Base-by-base conservation (phyloP, 2,329 filamentous ascomycete species). In the Hypoxylon sp. region DNA sequence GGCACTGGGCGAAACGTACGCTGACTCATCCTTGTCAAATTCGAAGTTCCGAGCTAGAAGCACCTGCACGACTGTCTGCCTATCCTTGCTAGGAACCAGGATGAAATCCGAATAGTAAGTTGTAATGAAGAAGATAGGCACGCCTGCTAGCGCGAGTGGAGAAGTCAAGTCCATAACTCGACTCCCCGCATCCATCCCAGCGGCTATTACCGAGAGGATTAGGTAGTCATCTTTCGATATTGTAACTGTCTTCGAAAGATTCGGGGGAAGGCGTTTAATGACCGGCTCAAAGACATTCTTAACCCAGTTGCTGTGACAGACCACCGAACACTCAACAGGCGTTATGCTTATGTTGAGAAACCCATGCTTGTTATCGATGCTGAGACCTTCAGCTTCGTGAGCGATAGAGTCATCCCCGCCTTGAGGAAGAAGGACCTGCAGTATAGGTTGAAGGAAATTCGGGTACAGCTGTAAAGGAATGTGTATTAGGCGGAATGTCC, bases 51-150 rank as follows among this genome's bases (percentile, higher is more conserved):
- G 89, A 17, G 90, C 88, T 66, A 95, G 86, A 4, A 98, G 85
- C 0, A 94, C 92, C 64, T 90, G 85, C 35, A 94, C 89, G 52
- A 98, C 94, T 42, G 90, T 91, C 26, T 87, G 83, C 55, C 91
- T 90, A 75, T 92, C 90, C 77, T 90, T 92, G 59, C 86, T 86
- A 0, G 96, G 94, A 0, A 98, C 94, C 37, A 98, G 87, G 74
- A 99, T 97, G 81, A 97, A 98, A 82, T 99, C 95, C 35, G 93
- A 96, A 81, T 97, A 98, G 81, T 98, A 99, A 33, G 94, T 98
- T 3, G 95, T 98, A 79, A 98, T 97, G 86, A 98, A 98, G 84
- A 98, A 98, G 77, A 99, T 97, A 59, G 95, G 93, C 58, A 98
- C 96, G 74, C 94, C 93, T 54, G 95, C 95, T 78, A 98, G 86